These are phyloP conservation scores for Allium sativum DNA, from an alignment of 106 monocot species.

Conservation along the genomic window DNA sequence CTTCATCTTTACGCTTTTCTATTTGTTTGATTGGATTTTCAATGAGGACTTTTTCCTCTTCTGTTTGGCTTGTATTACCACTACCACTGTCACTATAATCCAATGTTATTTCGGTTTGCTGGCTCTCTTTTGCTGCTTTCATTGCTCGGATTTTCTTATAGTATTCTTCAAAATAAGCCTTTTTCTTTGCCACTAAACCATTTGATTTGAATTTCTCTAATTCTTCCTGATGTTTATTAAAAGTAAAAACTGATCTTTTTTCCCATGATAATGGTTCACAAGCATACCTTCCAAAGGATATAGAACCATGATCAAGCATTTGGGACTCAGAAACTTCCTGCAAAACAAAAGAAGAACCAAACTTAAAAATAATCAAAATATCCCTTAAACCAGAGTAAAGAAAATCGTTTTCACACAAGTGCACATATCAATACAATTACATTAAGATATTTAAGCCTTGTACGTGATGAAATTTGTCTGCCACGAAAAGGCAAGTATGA, in stretches of 20 bases:
- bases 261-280: slow-evolving; percentile 79
- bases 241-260: slow-evolving; percentile 63
- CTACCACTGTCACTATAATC: slow-evolving; percentile 54
- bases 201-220: slow-evolving; percentile 69
- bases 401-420: neutral
- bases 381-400: neutral
- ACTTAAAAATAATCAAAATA: neutral
- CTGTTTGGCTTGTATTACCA: slow-evolving; percentile 33
- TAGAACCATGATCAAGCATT: slow-evolving; percentile 83
- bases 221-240: slow-evolving; percentile 66
- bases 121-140: slow-evolving; percentile 44
- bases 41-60: slow-evolving; percentile 22
- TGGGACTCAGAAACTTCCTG: slow-evolving; percentile 44
- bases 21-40: slow-evolving; percentile 9
- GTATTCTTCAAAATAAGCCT: slow-evolving; percentile 87
- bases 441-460: neutral
- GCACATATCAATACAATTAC: neutral
- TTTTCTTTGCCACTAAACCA: slow-evolving; percentile 85
- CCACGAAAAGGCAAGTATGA: neutral
- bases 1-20: slow-evolving; percentile 7
- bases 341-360: neutral
- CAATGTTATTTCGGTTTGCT: slow-evolving; percentile 49
- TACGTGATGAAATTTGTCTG: neutral
- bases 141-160: slow-evolving; percentile 55
- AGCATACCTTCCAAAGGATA: slow-evolving; percentile 78